A percentile compares a stretch with the other conserved stretches of the same genome.
Evolutionary conservation across 345 rosid species (phyloP).

Genomic region (Clausena lansium): DNA sequence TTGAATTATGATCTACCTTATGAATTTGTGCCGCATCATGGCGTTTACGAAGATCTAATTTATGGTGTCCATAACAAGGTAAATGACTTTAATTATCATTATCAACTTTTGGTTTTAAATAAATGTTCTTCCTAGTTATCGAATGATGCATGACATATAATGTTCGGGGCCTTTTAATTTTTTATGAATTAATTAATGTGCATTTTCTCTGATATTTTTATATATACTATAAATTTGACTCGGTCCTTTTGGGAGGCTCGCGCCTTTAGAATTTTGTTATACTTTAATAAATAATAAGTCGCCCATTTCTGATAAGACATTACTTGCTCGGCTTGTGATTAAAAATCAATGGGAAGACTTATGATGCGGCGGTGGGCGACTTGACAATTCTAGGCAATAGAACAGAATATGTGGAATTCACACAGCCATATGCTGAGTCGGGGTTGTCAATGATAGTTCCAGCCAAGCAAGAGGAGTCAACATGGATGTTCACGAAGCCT

Average conservation of each 20-base stretch:
- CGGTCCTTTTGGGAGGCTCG: background rate
- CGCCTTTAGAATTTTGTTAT: too few relatives aligned
- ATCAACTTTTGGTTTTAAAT: background rate
- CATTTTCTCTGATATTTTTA: too few relatives aligned
- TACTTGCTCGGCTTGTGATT: background rate
- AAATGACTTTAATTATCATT: background rate
- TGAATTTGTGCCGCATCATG: constrained; percentile 11
- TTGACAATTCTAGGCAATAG: constrained; percentile 45
- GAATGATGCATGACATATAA: too few relatives aligned
- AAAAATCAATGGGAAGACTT: constrained; percentile 24
- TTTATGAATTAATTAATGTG: too few relatives aligned
- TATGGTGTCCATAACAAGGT: constrained; percentile 38
- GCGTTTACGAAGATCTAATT: constrained; percentile 35
- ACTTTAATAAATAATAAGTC: background rate
- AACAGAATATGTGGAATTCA: constrained; percentile 36
- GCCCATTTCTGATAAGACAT: background rate
- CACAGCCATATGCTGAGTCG: constrained; percentile 49
- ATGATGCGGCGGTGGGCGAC: constrained; percentile 40
- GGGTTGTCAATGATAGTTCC: constrained; percentile 46
- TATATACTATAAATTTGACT: background rate
- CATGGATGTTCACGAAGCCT: constrained; percentile 43
- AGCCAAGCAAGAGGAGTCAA: constrained; percentile 14
- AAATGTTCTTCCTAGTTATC: background rate
- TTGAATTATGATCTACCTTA: constrained; percentile 20
- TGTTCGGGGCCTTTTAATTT: too few relatives aligned